Conservation (phyloP, 805 yeast species). For the Yamadazyma kitorensis region DNA sequence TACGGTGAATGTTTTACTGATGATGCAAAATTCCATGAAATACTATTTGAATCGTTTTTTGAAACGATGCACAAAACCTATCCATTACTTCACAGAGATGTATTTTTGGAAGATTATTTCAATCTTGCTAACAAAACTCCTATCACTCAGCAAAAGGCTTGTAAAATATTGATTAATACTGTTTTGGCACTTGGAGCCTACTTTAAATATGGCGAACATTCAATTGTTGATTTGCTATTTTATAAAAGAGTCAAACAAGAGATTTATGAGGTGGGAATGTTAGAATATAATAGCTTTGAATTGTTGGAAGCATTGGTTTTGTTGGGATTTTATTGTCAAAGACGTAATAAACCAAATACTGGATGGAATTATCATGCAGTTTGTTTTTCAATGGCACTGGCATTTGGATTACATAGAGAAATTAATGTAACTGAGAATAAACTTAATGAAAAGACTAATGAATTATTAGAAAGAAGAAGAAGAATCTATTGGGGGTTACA, state of each 20-base stretch:
- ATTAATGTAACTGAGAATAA: conserved; percentile 15
- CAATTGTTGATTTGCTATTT: conserved; percentile 44
- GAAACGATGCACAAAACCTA: conserved; percentile 57
- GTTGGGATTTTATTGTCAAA: conserved; percentile 59
- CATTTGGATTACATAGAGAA: conserved; percentile 60
- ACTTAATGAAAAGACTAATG: conserved; percentile 9
- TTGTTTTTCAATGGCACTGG: conserved; percentile 64
- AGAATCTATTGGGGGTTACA: conserved; percentile 69
- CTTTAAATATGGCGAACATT: conserved; percentile 56
- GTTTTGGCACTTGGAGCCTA: conserved; percentile 69
- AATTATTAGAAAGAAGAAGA: conserved; percentile 51
- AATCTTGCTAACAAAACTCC: conserved; percentile 36
- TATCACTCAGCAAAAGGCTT: conserved; percentile 15
- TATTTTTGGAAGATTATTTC: conserved; percentile 42
- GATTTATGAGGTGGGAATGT: conserved; percentile 41
- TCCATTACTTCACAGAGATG: conserved; percentile 53
- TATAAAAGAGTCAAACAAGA: conserved; percentile 51
- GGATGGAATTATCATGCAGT: conserved; percentile 68
- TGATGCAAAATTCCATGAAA: conserved; percentile 3
- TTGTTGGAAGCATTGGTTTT: conserved; percentile 40
- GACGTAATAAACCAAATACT: conserved; percentile 63
- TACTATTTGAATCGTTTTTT: conserved; percentile 45
- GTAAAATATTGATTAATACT: conserved; percentile 55
- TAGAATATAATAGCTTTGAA: conserved; percentile 60
- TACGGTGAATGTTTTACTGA: conserved; percentile 8